phyloP scores from a whole-genome alignment of 441 rosid genomes.

The Biscutella laevigata region DNA sequence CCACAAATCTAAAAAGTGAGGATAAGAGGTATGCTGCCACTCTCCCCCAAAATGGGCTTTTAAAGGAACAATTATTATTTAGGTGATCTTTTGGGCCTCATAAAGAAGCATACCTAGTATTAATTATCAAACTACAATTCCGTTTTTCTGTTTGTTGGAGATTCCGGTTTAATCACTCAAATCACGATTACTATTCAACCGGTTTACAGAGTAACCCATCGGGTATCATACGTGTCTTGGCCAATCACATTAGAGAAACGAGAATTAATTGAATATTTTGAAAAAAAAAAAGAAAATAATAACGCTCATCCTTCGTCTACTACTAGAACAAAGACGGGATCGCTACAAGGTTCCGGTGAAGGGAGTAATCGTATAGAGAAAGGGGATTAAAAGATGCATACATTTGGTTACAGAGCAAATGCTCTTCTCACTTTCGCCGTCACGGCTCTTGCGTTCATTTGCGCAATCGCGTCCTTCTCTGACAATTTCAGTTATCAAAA shows the following conservation, averaged over 20 bases:
- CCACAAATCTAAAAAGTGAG: neutral
- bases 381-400: conserved; percentile 47
- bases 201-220: neutral
- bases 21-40: neutral
- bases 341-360: neutral
- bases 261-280: neutral
- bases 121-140: too few relatives aligned
- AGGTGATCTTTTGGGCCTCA: conserved; percentile 4
- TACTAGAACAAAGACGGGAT: conserved; percentile 1
- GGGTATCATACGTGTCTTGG: conserved; percentile 16
- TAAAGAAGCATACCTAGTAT: neutral
- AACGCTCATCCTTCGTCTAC: conserved; percentile 19
- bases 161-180: conserved; percentile 5
- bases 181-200: too few relatives aligned
- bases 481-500: conserved; percentile 71
- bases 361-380: neutral
- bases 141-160: too few relatives aligned
- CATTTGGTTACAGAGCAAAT: conserved; percentile 80
- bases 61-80: neutral
- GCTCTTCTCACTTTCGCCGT: conserved; percentile 71
- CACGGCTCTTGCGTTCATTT: conserved; percentile 72
- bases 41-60: neutral
- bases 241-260: conserved; percentile 21
- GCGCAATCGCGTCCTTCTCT: conserved; percentile 71
- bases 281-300: neutral